These are phyloP conservation scores for Yamadazyma jaroonii DNA, from an alignment of 1,139 yeast genomes.

Conservation along the genomic window DNA sequence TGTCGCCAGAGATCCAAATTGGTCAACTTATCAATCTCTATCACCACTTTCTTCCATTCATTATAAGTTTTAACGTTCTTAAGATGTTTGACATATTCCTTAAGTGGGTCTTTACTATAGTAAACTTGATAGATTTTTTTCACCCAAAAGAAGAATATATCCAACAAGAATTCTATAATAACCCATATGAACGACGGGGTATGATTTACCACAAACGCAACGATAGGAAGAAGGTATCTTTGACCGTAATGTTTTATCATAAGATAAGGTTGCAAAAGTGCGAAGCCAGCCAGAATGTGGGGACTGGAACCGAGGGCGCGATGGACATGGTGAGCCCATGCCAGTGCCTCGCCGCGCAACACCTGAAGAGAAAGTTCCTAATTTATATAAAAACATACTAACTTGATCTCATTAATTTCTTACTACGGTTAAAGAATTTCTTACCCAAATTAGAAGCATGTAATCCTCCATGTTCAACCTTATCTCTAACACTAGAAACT, in stretches of 20 bases:
- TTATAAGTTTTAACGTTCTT: conserved; percentile 47
- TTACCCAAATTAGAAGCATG: conserved; percentile 45
- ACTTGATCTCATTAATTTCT: conserved; percentile 33
- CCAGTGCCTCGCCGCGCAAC: background rate
- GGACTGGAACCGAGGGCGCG: no score
- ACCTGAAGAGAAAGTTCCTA: no score
- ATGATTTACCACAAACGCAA: conserved; percentile 37
- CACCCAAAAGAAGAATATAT: conserved; percentile 61
- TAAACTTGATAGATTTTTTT: conserved; percentile 37
- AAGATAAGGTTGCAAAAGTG: no score
- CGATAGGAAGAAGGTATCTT: conserved; percentile 20
- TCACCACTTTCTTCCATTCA: conserved; percentile 62
- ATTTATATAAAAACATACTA: background rate
- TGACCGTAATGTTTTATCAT: conserved; percentile 9
- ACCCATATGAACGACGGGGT: conserved; percentile 64
- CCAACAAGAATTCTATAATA: conserved; percentile 55
- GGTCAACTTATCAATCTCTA: conserved; percentile 60
- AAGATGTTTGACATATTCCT: conserved; percentile 37
- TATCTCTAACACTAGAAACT: conserved; percentile 43
- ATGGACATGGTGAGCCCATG: no score
- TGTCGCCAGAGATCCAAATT: conserved; percentile 83
- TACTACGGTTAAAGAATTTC: conserved; percentile 40
- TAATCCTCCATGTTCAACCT: conserved; percentile 40
- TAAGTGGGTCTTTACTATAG: conserved; percentile 38
- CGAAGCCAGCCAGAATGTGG: no score